Percentiles rank a stretch among this genome's conserved stretches.
phyloP scores from a whole-genome alignment of 129 eudicot genomes.

The Flaveria bidentis region DNA sequence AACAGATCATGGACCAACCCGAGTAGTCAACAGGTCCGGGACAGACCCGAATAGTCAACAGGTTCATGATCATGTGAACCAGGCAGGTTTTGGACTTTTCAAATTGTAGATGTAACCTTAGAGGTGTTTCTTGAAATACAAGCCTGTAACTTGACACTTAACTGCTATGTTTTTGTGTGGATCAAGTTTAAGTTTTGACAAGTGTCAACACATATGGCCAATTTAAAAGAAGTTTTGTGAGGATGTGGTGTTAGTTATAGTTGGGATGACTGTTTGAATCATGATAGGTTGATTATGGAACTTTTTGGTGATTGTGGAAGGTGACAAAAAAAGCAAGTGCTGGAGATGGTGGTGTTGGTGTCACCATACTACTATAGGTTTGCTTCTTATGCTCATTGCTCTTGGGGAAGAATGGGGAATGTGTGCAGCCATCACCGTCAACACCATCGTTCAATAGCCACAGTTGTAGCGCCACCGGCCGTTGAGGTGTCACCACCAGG shows the following conservation, averaged over 20 bases:
- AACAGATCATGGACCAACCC: neutral
- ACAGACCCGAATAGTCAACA: neutral
- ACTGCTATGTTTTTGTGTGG: neutral
- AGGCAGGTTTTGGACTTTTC: neutral
- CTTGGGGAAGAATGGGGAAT: neutral
- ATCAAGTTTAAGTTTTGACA: slow-evolving; percentile 1
- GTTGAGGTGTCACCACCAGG: no score
- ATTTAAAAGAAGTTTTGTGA: slow-evolving; percentile 23
- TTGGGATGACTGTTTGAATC: slow-evolving; percentile 37
- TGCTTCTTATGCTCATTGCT: slow-evolving; percentile 2
- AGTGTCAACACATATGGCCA: slow-evolving; percentile 13
- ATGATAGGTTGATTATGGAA: slow-evolving; percentile 8
- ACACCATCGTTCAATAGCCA: no score
- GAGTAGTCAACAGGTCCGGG: neutral
- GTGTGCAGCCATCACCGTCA: neutral
- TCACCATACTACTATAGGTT: slow-evolving; percentile 29
- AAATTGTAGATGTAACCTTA: neutral
- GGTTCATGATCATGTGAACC: neutral
- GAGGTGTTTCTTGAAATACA: neutral
- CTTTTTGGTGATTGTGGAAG: slow-evolving; percentile 36
- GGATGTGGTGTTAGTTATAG: slow-evolving; percentile 26
- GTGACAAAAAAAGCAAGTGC: slow-evolving; percentile 29
- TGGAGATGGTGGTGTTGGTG: slow-evolving; percentile 31
- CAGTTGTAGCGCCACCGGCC: no score
- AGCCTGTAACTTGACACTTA: neutral